These are phyloP conservation scores for Arachnomyces sp. DNA, from an alignment of 2,329 filamentous ascomycete species.

Conservation along the genomic window DNA sequence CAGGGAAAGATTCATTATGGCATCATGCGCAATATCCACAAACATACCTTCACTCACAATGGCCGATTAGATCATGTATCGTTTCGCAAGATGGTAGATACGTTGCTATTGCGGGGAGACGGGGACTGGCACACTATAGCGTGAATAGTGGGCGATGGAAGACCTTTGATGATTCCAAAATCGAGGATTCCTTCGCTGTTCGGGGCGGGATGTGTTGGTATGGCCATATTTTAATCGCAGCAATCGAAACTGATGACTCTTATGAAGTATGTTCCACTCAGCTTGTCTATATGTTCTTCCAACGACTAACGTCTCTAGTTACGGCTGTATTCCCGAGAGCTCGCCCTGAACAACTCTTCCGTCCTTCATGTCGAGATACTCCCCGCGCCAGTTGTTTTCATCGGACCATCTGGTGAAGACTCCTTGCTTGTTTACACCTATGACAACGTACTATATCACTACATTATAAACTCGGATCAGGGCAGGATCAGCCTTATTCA, in stretches of 20 bases:
- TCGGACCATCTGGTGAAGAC: constrained; percentile 84
- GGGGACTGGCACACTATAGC: constrained; percentile 91
- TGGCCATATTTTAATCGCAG: constrained; percentile 86
- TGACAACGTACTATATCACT: constrained; percentile 92
- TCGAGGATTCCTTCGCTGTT: constrained; percentile 86
- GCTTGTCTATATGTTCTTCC: not conserved
- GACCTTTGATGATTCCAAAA: constrained; percentile 70
- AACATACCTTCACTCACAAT: constrained; percentile 79
- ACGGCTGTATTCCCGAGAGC: constrained; percentile 86
- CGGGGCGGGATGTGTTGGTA: constrained; percentile 98
- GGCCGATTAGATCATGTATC: constrained; percentile 81
- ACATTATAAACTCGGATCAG: constrained; percentile 67
- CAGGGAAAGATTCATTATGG: constrained; percentile 89
- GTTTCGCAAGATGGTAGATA: constrained; percentile 90
- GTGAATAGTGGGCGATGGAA: constrained; percentile 93
- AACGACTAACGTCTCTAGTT: constrained; percentile 40
- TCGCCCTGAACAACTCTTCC: constrained; percentile 62
- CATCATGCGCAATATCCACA: constrained; percentile 81
- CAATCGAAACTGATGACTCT: constrained; percentile 74
- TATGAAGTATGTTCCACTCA: constrained; percentile 53
- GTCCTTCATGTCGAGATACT: constrained; percentile 70
- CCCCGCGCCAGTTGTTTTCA: constrained; percentile 77
- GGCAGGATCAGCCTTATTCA: constrained; percentile 72
- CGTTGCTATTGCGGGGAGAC: constrained; percentile 86
- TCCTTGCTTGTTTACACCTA: constrained; percentile 94